Evolutionary conservation across 352 stramenopile genomes (phyloP), one percentile per base, ranked within the genome.

Genomic region (Phytophthora podocarpi): DNA sequence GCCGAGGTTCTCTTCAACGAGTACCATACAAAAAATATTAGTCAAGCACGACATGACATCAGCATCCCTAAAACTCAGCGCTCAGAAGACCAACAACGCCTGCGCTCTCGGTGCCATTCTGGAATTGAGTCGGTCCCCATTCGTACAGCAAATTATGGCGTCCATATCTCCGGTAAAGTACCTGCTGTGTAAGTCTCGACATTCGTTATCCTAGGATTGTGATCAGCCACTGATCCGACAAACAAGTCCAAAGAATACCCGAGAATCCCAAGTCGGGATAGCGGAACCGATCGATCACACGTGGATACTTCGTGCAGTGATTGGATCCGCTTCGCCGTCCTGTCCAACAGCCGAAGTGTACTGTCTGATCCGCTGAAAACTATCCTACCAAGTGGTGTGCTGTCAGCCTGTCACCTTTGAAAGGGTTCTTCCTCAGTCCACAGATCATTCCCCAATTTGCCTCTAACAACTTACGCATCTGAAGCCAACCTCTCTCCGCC

Each of bases 381-480:
- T 24, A 27, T 27, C 12, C 15, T 11, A 30, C 23, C n/a, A 41
- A 41, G 35, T 41, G 35, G 35, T 41, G 35, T 8, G 10, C 41
- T 51, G 52, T 41, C 27, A 42, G 13, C 20, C 20, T 40, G 28
- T 32, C n/a, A n/a, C n/a, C n/a, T n/a, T n/a, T n/a, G 15, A 32
- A 54, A 26, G 12, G 31, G 11, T n/a, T 60, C 39, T 1, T 31
- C 11, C 13, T 37, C 26, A 31, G 15, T 57, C 30, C 13, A 32
- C 39, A 48, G 2, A 36, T 35, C 57, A 66, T 45, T 66, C 26
- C 13, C 12, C 57, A 53, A 31, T 54, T 66, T 54, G 39, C 57
- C 18, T 21, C n/a, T 39, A 7, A 39, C 36, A 21, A 51, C 37
- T 16, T 36, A 41, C 7, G 16, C 1, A 5, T 0, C 27, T 28